Conservation (phyloP, 805 yeast genomes). For the Candida maesae region DNA sequence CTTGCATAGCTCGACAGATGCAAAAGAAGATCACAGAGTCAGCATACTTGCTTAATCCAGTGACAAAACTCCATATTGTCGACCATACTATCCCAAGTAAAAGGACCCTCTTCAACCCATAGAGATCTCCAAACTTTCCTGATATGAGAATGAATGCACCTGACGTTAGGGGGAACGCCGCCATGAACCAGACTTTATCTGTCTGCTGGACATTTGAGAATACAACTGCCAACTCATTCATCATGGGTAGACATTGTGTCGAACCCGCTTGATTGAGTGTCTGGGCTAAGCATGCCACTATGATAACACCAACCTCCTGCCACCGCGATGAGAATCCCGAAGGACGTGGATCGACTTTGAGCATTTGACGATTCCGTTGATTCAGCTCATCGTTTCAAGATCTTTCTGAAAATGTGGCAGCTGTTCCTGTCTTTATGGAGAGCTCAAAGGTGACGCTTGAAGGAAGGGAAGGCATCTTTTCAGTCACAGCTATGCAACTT, state of each 20-base stretch:
- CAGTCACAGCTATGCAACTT: too few species aligned
- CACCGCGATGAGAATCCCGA: slow-evolving; percentile 7
- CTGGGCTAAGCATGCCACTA: slow-evolving; percentile 34
- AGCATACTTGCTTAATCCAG: slow-evolving; percentile 54
- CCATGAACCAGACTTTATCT: slow-evolving; percentile 60
- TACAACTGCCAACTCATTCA: slow-evolving; percentile 31
- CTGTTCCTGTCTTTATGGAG: background rate
- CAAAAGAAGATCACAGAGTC: slow-evolving; percentile 47
- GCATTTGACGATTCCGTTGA: too few species aligned
- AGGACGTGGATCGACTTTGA: background rate
- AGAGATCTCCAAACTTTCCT: slow-evolving; percentile 70
- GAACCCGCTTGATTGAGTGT: slow-evolving; percentile 39
- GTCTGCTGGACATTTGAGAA: slow-evolving; percentile 28
- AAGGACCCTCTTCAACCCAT: slow-evolving; percentile 56
- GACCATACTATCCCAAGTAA: slow-evolving; percentile 54
- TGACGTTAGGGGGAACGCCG: slow-evolving; percentile 64
- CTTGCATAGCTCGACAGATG: slow-evolving; percentile 54
- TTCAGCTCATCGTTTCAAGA: too few species aligned
- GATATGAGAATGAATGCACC: slow-evolving; percentile 69
- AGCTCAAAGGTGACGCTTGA: too few species aligned
- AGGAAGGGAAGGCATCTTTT: background rate
- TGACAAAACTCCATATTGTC: slow-evolving; percentile 53
- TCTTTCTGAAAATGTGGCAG: too few species aligned
- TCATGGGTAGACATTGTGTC: slow-evolving; percentile 35
- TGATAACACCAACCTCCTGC: slow-evolving; percentile 29